Conservation (phyloP, 192 early-diverging fungal species). For the Coemansia reversa region DNA sequence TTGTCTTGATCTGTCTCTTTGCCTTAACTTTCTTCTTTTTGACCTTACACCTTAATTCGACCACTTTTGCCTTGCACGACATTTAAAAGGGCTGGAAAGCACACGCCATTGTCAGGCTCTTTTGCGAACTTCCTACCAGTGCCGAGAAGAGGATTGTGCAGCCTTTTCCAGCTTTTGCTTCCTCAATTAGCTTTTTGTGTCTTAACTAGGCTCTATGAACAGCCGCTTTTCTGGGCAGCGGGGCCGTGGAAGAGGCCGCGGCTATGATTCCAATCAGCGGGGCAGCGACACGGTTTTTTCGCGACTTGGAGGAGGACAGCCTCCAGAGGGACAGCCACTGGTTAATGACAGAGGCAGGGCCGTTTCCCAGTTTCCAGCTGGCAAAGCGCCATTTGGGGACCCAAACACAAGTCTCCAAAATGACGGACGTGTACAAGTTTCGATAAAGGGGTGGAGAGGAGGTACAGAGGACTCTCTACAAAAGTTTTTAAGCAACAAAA, state of each 20-base stretch:
- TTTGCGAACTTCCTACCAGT: background rate
- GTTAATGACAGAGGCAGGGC: constrained; percentile 1
- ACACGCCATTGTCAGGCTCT: background rate
- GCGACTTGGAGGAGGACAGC: constrained; percentile 15
- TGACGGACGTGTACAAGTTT: constrained; percentile 34
- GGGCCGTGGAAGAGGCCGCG: constrained; percentile 33
- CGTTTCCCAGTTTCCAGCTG: background rate
- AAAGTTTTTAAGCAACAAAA: constrained; percentile 42
- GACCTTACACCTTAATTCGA: background rate
- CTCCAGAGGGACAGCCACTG: background rate
- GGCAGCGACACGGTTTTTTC: constrained; percentile 34
- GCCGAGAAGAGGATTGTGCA: background rate
- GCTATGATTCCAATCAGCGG: constrained; percentile 16
- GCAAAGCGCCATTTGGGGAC: constrained; percentile 26
- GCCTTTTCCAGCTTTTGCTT: background rate
- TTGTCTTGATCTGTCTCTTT: background rate
- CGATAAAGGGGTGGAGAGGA: constrained; percentile 50
- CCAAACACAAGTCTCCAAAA: constrained; percentile 20
- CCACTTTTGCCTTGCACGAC: background rate
- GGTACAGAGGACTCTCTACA: constrained; percentile 34
- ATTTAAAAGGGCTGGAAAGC: background rate
- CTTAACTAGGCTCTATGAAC: background rate
- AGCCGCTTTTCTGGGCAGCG: constrained; percentile 20
- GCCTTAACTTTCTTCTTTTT: constrained; percentile 4
- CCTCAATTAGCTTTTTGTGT: background rate